Evolutionary conservation across 2,329 filamentous ascomycete genomes (phyloP), one percentile per base, ranked within the genome.

Genomic region (Microdochium paspali): DNA sequence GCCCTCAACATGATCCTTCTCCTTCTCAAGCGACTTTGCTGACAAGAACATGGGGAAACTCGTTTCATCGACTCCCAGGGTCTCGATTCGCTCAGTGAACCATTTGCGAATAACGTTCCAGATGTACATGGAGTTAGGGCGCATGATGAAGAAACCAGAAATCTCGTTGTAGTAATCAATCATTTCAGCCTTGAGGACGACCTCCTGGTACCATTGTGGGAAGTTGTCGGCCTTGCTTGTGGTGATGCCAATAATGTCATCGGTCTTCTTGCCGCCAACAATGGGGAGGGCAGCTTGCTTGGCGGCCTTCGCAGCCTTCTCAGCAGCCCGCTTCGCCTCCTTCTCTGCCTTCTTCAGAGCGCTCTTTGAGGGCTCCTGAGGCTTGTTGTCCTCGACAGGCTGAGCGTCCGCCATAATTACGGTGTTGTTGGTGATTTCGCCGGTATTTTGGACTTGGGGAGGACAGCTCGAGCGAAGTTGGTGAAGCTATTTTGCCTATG

Each of bases 1-100:
- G n/a, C 93, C 93, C 68, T 98, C 91, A 52, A 98, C 87, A 66
- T 98, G 93, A 60, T 93, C 87, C 77, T 96, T 96, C 69, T 96
- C 90, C 64, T 79, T 80, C 63, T 81, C 77, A 54, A 98, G 72
- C 35, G 94, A 94, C 69, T 94, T 94, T 61, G 87, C 76, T 18
- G 89, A 95, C 54, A 98, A 80, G 70, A 96, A 98, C 66, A 98
- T 85, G 51, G 93, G 93, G 68, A 98, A 98, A 66, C 89, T 95
- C 64, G 88, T 87, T 73, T 98, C 94, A 67, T 93, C 87, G 48
- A 97, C 91, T 48, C 89, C 90, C 74, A 97, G 80, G 45, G 78
- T 82, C 76, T 95, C 90, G 65, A 97, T 98, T 57, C 82, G 80
- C 56, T 73, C 71, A 57, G 79, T 74, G 66, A 85, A 85, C 79